phyloP scores from a whole-genome alignment of 2,329 filamentous ascomycete genomes.

The Cryphonectria radicalis region DNA sequence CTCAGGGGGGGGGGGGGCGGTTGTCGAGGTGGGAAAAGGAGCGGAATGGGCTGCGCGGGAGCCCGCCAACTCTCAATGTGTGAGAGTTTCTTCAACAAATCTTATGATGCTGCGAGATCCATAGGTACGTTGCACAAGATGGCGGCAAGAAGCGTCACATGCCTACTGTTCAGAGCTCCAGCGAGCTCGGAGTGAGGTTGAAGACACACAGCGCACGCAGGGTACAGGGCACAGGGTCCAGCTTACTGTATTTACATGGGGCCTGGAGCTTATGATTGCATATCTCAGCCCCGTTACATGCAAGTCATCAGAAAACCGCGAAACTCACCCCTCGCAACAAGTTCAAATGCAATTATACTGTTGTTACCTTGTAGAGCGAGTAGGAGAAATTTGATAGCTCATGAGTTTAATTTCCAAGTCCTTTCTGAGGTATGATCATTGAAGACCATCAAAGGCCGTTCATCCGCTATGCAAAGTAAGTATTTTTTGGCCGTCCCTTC shows the following conservation, averaged over 20 bases:
- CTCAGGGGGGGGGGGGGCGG: neutral
- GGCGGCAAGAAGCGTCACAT: neutral
- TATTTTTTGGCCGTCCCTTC: neutral
- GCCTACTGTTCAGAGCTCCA: neutral
- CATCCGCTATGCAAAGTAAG: neutral
- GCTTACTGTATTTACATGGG: neutral
- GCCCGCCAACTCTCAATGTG: slow-evolving; percentile 17
- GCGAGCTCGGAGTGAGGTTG: neutral
- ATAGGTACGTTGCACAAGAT: slow-evolving; percentile 10
- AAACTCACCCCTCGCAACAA: neutral
- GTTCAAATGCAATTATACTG: neutral
- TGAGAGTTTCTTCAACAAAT: slow-evolving; percentile 3
- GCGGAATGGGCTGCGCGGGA: slow-evolving; percentile 18
- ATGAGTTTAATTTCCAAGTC: neutral
- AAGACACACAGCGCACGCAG: neutral
- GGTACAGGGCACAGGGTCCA: neutral
- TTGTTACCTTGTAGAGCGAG: neutral
- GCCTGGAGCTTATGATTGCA: slow-evolving; percentile 24
- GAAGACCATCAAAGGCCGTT: neutral
- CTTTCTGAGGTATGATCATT: neutral
- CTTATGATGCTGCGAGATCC: slow-evolving; percentile 5
- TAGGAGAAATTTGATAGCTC: neutral
- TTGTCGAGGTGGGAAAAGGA: neutral
- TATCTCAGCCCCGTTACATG: slow-evolving; percentile 24
- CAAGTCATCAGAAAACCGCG: neutral